Percentiles rank a stretch among this genome's conserved stretches.
Evolutionary conservation across 148 eudicot genomes (phyloP).

Genomic region (Silene uniflora): DNA sequence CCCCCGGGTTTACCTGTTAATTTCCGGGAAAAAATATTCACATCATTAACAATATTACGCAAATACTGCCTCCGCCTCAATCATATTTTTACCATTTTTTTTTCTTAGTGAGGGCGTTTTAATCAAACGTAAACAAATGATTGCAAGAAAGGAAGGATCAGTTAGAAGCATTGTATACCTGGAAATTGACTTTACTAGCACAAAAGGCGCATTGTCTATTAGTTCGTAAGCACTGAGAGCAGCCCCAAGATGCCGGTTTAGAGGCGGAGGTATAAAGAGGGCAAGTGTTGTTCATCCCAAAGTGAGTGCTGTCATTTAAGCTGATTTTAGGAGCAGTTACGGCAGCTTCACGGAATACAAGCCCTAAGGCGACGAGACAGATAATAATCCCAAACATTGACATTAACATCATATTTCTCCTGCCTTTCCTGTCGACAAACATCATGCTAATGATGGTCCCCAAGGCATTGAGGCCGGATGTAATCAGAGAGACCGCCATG

Average conservation of each 20-base stretch:
- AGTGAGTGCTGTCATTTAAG: conserved; percentile 36
- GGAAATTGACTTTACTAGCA: conserved; percentile 35
- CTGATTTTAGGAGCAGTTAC: conserved; percentile 43
- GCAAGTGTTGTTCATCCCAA: conserved; percentile 63
- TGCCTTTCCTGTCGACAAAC: conserved; percentile 70
- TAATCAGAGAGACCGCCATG: conserved; percentile 69
- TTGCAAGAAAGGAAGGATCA: too few relatives aligned
- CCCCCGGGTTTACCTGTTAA: conserved; percentile 49
- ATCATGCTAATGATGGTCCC: conserved; percentile 69
- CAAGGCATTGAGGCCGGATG: conserved; percentile 72
- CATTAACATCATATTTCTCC: conserved; percentile 68
- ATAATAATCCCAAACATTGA: conserved; percentile 64
- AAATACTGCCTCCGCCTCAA: too few relatives aligned
- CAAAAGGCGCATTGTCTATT: conserved; percentile 60
- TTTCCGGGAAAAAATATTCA: too few relatives aligned
- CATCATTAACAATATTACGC: too few relatives aligned
- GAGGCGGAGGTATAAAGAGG: conserved; percentile 34
- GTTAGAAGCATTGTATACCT: not conserved
- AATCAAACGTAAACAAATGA: too few relatives aligned
- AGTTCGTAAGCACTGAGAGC: conserved; percentile 62
- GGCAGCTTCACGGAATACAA: conserved; percentile 47
- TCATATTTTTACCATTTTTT: too few relatives aligned
- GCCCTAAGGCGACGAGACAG: conserved; percentile 45
- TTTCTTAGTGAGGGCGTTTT: too few relatives aligned
- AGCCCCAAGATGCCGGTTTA: conserved; percentile 48